These are phyloP conservation scores for Xylariales sp. DNA, from an alignment of 2,329 filamentous ascomycete genomes.

Conservation along the genomic window DNA sequence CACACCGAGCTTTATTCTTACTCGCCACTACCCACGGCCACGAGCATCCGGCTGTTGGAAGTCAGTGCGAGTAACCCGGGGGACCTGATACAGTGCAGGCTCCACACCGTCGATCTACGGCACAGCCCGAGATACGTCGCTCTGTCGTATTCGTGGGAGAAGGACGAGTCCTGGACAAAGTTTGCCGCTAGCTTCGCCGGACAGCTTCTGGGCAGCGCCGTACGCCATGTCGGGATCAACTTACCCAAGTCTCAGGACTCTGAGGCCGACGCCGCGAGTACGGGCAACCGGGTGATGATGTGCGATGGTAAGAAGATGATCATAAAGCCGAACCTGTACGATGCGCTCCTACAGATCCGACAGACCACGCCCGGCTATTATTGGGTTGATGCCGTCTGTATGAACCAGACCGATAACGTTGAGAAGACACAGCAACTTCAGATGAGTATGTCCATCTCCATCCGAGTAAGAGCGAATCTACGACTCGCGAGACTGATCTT, in stretches of 20 bases:
- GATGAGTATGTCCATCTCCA: conserved; percentile 17
- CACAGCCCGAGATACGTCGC: conserved; percentile 20
- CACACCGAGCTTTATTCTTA: background rate
- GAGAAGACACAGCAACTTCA: conserved; percentile 29
- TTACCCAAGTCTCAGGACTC: background rate
- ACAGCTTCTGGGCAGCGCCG: background rate
- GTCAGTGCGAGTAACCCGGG: background rate
- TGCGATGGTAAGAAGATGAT: conserved; percentile 26
- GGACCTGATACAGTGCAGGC: conserved; percentile 7
- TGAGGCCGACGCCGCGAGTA: background rate
- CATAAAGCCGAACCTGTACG: conserved; percentile 29
- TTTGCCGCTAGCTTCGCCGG: conserved; percentile 6
- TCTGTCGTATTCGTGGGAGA: conserved; percentile 31
- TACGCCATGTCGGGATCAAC: conserved; percentile 3
- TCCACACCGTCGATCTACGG: conserved; percentile 20
- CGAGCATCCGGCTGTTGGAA: conserved; percentile 1
- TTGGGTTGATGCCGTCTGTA: conserved; percentile 37
- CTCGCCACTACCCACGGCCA: background rate
- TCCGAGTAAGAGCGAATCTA: background rate
- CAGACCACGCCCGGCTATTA: conserved; percentile 23
- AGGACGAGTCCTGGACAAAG: conserved; percentile 16
- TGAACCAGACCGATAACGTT: conserved; percentile 28
- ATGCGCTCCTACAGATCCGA: conserved; percentile 24
- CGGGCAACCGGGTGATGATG: conserved; percentile 4
- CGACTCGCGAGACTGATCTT: background rate